Base-by-base conservation (phyloP, 1,139 yeast species). In the Scheffersomyces parashehatae region DNA sequence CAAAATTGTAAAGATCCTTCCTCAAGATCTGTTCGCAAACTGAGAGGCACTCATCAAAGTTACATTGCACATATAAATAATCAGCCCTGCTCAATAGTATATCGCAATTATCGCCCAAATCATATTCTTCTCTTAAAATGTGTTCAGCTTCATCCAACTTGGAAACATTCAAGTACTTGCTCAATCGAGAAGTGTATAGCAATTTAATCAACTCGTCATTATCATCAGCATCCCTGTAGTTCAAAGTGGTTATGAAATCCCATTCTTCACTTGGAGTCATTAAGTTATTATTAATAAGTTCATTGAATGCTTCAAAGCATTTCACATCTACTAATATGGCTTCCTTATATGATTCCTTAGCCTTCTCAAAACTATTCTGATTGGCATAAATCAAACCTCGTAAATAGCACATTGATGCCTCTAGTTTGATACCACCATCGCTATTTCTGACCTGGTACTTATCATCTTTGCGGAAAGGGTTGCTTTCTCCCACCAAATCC, bases 241-340 rank as follows among this genome's bases (percentile, higher is more conserved):
- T 85, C 33, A 91, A 67, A 15, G 77, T 67, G 9, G 78, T 68
- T 9, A 91, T 64, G 41, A 95, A 77, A 34, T 85, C 89, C 95
- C 96, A 87, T 64, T 93, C 93, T 58, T 93, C 98, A 16, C 73
- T 68, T 0, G 98, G 96, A 0, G 96, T 80, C 70, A 95, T 70
- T 50, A 91, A 74, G 57, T 84, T 85, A 54, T 88, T 87, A 33
- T 78, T 69, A 3, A 88, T 77, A 40, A 95, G 73, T 58, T 87
- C 93, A 55, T 88, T 82, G 61, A 89, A 89, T 5, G 99, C 98
- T 54, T 95, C 99, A 62, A 75, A 93, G 63, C 98, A 93, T 60
- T 90, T 89, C 9, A 88, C 91, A 63, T 95, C 99, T 1, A 88
- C 89, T 51, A 80, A 55, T 0, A 91, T 82, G 0, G 99, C 97